Base-by-base conservation (phyloP, 805 yeast genomes). In the Nakazawaea wyomingensis region DNA sequence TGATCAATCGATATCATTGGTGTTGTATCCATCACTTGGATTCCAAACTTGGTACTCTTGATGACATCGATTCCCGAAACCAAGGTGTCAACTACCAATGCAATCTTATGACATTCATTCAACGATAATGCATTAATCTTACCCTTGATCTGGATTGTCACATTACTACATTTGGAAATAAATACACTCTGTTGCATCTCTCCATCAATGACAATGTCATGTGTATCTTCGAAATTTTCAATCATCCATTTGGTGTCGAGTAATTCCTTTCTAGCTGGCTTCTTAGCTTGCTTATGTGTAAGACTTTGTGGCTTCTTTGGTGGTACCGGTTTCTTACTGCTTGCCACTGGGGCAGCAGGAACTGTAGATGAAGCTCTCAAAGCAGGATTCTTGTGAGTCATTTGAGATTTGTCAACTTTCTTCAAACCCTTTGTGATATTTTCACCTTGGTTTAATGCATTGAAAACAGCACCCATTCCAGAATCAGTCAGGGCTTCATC, bases 311-410 rank as follows among this genome's bases (percentile, higher is more conserved):
- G 96, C 57, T 88, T 88, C 71, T 82, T 85, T 46, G 96, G 95
- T 34, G 86, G 87, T 21, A 76, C 72, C 31, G 96, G 96, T 37
- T 73, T 68, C 11, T 66, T 54, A 51, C n/a, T n/a, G n/a, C n/a
- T n/a, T n/a, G 73, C 74, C 56, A 72, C 71, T 16, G 66, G 44
- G 3, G 56, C 32, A 1, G 69, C 60, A 3, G 76, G 71, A 18
- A 76, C 72, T 3, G 74, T 62, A 2, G 80, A 71, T 4, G 76
- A 62, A 9, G 68, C 73, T 55, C 96, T 83, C 53, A 90, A 69
- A 37, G 70, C 80, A 2, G 96, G 96, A 62, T 89, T 87, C 65
- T 88, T 89, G 64, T 88, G 96, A 18, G 96, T 88, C 89, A 86
- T 87, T 64, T 89, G 86, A 7, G 95, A 82, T 67, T 80, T 87